Evolutionary conservation across 2,329 filamentous ascomycete species (phyloP), one percentile per base, ranked within the genome.

Genomic region (Penicillium concentricum): DNA sequence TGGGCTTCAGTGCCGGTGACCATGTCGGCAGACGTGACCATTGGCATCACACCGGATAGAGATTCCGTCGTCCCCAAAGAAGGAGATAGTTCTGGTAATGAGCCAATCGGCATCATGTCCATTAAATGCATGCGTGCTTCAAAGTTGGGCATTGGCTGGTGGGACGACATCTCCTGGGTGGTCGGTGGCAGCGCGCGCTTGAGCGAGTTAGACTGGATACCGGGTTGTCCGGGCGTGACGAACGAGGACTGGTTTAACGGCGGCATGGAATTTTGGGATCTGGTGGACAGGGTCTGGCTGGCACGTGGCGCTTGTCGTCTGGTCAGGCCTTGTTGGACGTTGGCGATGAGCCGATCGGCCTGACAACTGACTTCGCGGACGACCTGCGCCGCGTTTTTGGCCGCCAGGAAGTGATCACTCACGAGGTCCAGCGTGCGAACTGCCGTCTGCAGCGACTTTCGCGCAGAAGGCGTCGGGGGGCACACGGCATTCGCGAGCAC

Each of bases 361-460:
- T 34, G 28, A 18, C 44, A 46, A 34, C 44, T 22, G 18, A 46
- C 44, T 22, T 46, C 28, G 18, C 44, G 44, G 15, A 46, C 44
- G 44, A 46, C 28, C 18, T 34, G 28, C 18, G 44, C 28, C 28
- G 44, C 44, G 9, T 67, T 69, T 1, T 62, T 61, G 1, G 72
- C 74, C 9, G 73, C 68, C 12, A 67, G 63, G 41, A 76, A 75
- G 41, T 69, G 68, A 20, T 60, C 66, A 0, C 71, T 72, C 18
- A 75, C 73, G 2, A 65, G 62, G 9, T 78, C 72, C 46, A 79
- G 76, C 10, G 73, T 69, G 3, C 54, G 56, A 10, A 78, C 67
- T 6, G 73, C 68, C 1, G 61, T 67, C 35, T 72, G 66, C n/a
- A 79, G 63, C 13, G 70, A 67, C 16, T 66, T 66, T 18, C 75